Evolutionary conservation across 2,329 filamentous ascomycete species (phyloP).

Genomic region (Sclerotinia nivalis): DNA sequence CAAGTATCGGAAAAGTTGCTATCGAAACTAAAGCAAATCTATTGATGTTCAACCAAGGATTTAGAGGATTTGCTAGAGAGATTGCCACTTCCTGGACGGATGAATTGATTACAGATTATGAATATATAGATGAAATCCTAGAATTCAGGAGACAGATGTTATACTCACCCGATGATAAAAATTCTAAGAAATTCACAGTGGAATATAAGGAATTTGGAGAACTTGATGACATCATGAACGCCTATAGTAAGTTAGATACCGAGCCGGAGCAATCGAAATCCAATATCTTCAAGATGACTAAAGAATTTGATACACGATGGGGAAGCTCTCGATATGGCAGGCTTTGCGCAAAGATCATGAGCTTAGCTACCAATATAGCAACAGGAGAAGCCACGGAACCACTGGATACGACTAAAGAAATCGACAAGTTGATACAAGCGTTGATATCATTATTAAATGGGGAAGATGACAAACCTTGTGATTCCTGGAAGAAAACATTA

Average conservation of each 20-base stretch:
- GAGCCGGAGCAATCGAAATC: background rate
- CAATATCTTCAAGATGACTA: background rate
- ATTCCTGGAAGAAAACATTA: background rate
- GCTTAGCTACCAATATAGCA: background rate
- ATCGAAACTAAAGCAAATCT: background rate
- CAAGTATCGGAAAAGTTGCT: background rate
- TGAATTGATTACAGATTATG: background rate
- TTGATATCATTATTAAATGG: background rate
- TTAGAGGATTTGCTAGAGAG: background rate
- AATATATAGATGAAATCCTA: constrained; percentile 1
- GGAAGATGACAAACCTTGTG: background rate
- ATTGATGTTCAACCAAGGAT: constrained; percentile 3
- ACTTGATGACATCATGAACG: background rate
- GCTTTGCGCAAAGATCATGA: background rate
- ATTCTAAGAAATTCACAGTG: background rate
- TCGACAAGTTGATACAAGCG: background rate
- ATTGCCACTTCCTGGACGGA: background rate
- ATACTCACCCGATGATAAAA: background rate
- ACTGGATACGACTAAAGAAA: background rate
- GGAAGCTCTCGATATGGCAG: constrained; percentile 2
- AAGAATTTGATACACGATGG: background rate
- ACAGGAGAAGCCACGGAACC: background rate
- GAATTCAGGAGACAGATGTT: constrained; percentile 4
- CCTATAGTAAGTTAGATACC: background rate
- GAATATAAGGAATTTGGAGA: constrained; percentile 1